Conservation (phyloP, 805 yeast genomes). For the Pichia phayaonensis region DNA sequence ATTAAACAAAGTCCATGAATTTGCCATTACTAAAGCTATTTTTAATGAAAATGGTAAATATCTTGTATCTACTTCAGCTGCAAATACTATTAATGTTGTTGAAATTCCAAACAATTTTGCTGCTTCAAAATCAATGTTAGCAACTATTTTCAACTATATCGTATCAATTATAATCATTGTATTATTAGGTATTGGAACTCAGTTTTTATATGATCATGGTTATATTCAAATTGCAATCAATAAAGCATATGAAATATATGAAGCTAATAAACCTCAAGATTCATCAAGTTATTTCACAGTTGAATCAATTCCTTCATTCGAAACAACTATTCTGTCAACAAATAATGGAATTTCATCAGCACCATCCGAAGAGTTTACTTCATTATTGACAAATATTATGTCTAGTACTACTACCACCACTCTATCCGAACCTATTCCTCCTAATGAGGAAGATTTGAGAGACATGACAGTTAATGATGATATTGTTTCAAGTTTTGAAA, state of each 20-base stretch:
- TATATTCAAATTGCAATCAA: slow-evolving; percentile 19
- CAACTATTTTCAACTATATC: slow-evolving; percentile 22
- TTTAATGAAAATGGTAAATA: slow-evolving; percentile 62
- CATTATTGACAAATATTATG: neutral
- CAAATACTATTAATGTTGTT: slow-evolving; percentile 60
- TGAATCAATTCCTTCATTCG: slow-evolving; percentile 19
- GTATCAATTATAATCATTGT: slow-evolving; percentile 20
- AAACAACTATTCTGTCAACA: slow-evolving; percentile 5
- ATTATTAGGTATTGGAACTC: slow-evolving; percentile 20
- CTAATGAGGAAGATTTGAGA: neutral
- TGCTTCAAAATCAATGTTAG: slow-evolving; percentile 30
- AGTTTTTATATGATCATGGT: slow-evolving; percentile 25
- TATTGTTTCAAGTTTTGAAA: slow-evolving; percentile 2
- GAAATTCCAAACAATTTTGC: slow-evolving; percentile 47
- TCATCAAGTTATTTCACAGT: slow-evolving; percentile 29
- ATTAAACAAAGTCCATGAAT: slow-evolving; percentile 58
- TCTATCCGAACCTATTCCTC: neutral
- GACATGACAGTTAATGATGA: slow-evolving; percentile 7
- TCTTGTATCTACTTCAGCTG: slow-evolving; percentile 70
- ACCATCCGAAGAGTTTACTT: neutral
- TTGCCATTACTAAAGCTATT: slow-evolving; percentile 67
- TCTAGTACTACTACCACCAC: neutral
- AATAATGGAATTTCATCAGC: neutral
- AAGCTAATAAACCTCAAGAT: slow-evolving; percentile 23
- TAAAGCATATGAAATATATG: slow-evolving; percentile 17